phyloP scores from a whole-genome alignment of 164 flowering plant genomes.

The Tinospora cordifolia region DNA sequence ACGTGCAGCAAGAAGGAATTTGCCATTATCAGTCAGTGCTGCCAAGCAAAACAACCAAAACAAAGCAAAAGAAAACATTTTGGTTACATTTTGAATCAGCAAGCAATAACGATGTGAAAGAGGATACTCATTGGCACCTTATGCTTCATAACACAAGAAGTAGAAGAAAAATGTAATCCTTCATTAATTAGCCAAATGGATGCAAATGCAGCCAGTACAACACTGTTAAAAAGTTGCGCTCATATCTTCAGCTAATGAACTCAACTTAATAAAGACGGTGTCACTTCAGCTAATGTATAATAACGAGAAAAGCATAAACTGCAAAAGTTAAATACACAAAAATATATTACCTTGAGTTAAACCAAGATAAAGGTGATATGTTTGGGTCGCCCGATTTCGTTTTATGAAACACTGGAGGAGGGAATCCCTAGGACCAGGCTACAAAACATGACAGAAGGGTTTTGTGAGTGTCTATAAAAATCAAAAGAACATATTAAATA shows the following conservation, averaged over 20 bases:
- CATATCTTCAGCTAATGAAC: no score
- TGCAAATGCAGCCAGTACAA: background rate
- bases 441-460: conserved; percentile 18
- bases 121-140: background rate
- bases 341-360: conserved; percentile 50
- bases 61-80: background rate
- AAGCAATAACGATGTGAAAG: background rate
- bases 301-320: background rate
- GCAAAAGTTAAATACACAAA: background rate
- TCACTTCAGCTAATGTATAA: background rate
- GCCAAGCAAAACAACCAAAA: conserved; percentile 15
- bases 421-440: conserved; percentile 86
- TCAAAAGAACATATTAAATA: background rate
- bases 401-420: conserved; percentile 76
- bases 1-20: conserved; percentile 72
- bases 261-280: no score
- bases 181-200: background rate
- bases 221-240: no score
- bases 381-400: conserved; percentile 53
- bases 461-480: background rate
- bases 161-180: background rate
- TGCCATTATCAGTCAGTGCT: conserved; percentile 63
- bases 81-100: background rate
- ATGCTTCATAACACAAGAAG: background rate
- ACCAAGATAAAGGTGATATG: conserved; percentile 65